Conservation (phyloP, 2,329 filamentous ascomycete species). For the Phialocephala subalpina region DNA sequence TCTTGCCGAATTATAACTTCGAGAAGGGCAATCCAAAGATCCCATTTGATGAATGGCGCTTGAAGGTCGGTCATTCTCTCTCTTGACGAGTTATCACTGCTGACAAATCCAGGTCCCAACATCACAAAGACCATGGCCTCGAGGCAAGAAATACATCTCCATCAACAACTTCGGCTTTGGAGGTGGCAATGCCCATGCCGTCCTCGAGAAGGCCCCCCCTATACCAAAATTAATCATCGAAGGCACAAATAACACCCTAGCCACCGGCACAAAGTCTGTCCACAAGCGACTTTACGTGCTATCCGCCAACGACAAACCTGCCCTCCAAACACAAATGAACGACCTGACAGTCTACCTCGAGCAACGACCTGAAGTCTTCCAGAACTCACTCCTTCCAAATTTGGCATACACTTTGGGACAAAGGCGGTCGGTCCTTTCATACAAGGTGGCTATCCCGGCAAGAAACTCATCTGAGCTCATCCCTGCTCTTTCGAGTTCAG, state of each 20-base stretch:
- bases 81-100: constrained; percentile 45
- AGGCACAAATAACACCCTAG: constrained; percentile 27
- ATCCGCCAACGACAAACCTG: constrained; percentile 35
- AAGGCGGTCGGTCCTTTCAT: constrained; percentile 38
- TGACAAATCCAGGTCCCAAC: constrained; percentile 44
- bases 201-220: constrained; percentile 43
- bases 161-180: constrained; percentile 46
- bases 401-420: constrained; percentile 41
- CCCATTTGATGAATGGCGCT: constrained; percentile 46
- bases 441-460: constrained; percentile 35
- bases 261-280: constrained; percentile 25
- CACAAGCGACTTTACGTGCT: constrained; percentile 36
- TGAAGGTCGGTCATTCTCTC: constrained; percentile 39
- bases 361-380: constrained; percentile 37
- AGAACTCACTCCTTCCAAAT: constrained; percentile 34
- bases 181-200: constrained; percentile 47
- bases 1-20: constrained; percentile 53
- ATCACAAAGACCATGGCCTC: constrained; percentile 37
- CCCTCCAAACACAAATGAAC: constrained; percentile 31
- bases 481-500: constrained; percentile 52
- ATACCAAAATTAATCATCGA: constrained; percentile 8
- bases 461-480: constrained; percentile 33
- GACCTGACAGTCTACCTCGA: constrained; percentile 35
- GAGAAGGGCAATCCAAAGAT: constrained; percentile 48
- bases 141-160: constrained; percentile 56